Percentiles rank a stretch among this genome's conserved stretches.
Evolutionary conservation across 495 filamentous ascomycete species (phyloP).

Genomic region (Penicillium flavigenum): DNA sequence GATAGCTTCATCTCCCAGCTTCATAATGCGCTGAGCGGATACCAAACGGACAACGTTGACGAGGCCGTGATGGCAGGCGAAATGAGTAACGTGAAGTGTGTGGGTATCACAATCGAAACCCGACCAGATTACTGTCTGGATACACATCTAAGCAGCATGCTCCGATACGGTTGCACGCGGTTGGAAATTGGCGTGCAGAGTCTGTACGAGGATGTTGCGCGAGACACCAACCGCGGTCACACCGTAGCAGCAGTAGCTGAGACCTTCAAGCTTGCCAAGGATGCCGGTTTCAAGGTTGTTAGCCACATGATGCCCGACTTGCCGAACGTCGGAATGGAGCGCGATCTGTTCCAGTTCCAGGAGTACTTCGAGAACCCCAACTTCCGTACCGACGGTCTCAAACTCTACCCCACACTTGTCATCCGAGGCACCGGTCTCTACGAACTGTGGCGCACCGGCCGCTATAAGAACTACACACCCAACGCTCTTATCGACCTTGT

Average conservation of each 20-base stretch:
- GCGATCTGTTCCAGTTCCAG: conserved; percentile 91
- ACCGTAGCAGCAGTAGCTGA: conserved; percentile 92
- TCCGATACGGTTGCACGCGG: conserved; percentile 93
- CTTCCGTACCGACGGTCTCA: conserved; percentile 96
- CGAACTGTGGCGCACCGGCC: conserved; percentile 93
- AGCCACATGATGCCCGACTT: conserved; percentile 99
- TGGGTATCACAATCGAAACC: conserved; percentile 98
- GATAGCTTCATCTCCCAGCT: conserved; percentile 92
- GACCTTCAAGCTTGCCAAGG: conserved; percentile 92
- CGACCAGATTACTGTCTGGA: conserved; percentile 95
- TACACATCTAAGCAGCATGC: conserved; percentile 87
- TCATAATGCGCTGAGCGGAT: conserved; percentile 93
- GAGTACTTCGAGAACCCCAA: conserved; percentile 97
- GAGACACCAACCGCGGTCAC: conserved; percentile 96
- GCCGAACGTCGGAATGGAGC: conserved; percentile 97
- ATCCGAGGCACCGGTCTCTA: conserved; percentile 97
- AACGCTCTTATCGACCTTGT: conserved; percentile 95
- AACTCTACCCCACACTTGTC: conserved; percentile 97
- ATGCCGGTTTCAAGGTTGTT: conserved; percentile 98
- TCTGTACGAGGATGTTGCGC: conserved; percentile 95
- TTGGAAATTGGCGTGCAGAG: conserved; percentile 95
- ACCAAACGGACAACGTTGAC: conserved; percentile 86
- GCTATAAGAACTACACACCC: conserved; percentile 98
- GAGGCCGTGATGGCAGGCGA: conserved; percentile 89
- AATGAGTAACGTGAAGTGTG: conserved; percentile 94